Percentiles rank a stretch among this genome's conserved stretches.
Evolutionary conservation across 2,329 filamentous ascomycete genomes (phyloP).

Genomic region (Hymenoscyphus linearis): DNA sequence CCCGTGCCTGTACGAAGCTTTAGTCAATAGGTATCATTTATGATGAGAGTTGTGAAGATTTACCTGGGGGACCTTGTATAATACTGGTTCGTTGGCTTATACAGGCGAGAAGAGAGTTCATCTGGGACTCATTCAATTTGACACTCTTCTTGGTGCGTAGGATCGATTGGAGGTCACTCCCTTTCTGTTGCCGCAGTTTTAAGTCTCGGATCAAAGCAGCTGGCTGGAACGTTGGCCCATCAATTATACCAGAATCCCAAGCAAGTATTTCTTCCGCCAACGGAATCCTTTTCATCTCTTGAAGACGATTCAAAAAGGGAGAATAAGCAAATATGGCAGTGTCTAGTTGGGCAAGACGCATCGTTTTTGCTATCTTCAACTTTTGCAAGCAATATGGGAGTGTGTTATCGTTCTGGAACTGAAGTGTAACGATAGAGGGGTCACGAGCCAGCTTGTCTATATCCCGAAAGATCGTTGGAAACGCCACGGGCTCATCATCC

Average conservation of each 20-base stretch:
- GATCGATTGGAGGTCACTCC: constrained; percentile 30
- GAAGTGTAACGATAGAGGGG: constrained; percentile 46
- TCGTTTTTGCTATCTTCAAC: constrained; percentile 33
- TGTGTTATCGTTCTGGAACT: constrained; percentile 42
- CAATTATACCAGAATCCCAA: constrained; percentile 19
- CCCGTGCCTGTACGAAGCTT: constrained; percentile 47
- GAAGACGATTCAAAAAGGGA: constrained; percentile 56
- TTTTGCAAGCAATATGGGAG: constrained; percentile 43
- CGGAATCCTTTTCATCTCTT: constrained; percentile 50
- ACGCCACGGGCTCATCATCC: constrained; percentile 48
- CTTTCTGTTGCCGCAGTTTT: neutral
- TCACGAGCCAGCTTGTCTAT: constrained; percentile 37
- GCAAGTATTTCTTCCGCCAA: constrained; percentile 49
- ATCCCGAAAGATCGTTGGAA: constrained; percentile 53
- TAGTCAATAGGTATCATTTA: neutral
- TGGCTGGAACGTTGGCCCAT: constrained; percentile 18
- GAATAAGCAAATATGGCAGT: constrained; percentile 65
- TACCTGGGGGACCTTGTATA: constrained; percentile 68
- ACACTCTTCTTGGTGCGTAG: constrained; percentile 32
- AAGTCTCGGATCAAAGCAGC: constrained; percentile 11
- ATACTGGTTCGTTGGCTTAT: constrained; percentile 50
- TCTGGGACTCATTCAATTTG: constrained; percentile 49
- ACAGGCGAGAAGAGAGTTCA: constrained; percentile 48
- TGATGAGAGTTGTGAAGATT: neutral
- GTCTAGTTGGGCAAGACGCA: constrained; percentile 54